These are phyloP conservation scores for Podospora pseudopauciseta DNA, from an alignment of 495 filamentous ascomycete genomes.

Conservation along the genomic window DNA sequence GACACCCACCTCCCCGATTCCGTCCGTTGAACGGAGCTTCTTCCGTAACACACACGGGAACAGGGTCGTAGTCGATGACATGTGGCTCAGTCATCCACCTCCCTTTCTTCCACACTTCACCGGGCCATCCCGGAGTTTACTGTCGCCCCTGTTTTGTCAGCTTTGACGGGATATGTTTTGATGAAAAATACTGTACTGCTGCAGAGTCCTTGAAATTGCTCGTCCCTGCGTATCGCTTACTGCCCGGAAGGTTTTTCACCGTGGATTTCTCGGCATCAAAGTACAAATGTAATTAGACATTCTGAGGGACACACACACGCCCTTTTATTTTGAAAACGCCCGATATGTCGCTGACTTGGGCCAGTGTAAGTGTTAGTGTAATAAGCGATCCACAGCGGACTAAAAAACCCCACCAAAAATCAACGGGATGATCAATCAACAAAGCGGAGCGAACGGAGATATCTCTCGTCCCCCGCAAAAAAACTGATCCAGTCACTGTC, in stretches of 20 bases:
- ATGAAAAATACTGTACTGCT: background rate
- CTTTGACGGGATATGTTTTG: background rate
- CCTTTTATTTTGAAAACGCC: background rate
- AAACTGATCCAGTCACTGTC: too few relatives aligned
- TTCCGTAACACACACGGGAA: background rate
- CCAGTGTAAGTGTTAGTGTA: background rate
- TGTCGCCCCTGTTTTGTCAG: background rate
- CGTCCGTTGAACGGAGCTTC: background rate
- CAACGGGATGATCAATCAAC: background rate
- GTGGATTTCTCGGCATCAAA: background rate
- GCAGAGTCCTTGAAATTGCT: background rate
- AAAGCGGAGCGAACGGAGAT: background rate
- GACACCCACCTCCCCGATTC: background rate
- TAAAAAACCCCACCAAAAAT: background rate
- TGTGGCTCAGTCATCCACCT: conserved; percentile 11
- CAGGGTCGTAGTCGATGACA: background rate
- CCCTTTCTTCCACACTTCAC: background rate
- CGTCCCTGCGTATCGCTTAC: background rate
- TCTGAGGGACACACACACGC: background rate
- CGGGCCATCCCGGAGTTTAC: conserved; percentile 9
- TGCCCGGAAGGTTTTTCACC: background rate
- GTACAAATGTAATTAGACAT: background rate
- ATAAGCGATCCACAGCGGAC: too few relatives aligned
- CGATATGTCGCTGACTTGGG: background rate
- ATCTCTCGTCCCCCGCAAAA: background rate